Evolutionary conservation across 306 rosid species (phyloP).

Genomic region (Castanopsis chinensis): DNA sequence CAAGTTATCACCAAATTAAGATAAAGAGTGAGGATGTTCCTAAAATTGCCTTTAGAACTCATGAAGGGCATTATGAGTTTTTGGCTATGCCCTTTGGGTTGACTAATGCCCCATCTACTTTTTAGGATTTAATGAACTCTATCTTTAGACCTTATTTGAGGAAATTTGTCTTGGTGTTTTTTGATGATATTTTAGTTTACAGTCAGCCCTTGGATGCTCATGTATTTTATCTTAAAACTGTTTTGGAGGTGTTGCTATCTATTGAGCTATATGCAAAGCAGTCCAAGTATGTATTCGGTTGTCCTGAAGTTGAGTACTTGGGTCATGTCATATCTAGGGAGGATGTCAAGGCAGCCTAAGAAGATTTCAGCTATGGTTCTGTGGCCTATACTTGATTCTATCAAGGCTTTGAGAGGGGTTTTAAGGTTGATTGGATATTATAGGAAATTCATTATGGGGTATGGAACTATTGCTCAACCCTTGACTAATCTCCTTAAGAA

Average conservation of each 20-base stretch:
- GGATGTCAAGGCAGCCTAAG: background rate
- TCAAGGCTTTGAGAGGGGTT: background rate
- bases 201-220: background rate
- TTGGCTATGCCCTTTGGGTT: too few relatives aligned
- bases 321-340: background rate
- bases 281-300: background rate
- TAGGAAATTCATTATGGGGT: background rate
- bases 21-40: too few relatives aligned
- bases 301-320: background rate
- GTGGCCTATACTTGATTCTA: background rate
- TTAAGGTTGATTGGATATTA: background rate
- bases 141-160: too few relatives aligned
- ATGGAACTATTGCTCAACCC: background rate
- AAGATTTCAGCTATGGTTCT: background rate
- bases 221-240: rapidly evolving
- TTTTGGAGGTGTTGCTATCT: rapidly evolving
- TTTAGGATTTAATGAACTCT: too few relatives aligned
- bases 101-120: too few relatives aligned
- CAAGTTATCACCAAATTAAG: too few relatives aligned
- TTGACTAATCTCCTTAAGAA: background rate
- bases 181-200: too few relatives aligned
- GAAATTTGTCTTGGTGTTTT: too few relatives aligned
- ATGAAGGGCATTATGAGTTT: too few relatives aligned
- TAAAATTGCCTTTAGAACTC: too few relatives aligned
- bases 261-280: background rate